phyloP scores from a whole-genome alignment of 768 basidiomycete species.

The Fomitopsis serialis region DNA sequence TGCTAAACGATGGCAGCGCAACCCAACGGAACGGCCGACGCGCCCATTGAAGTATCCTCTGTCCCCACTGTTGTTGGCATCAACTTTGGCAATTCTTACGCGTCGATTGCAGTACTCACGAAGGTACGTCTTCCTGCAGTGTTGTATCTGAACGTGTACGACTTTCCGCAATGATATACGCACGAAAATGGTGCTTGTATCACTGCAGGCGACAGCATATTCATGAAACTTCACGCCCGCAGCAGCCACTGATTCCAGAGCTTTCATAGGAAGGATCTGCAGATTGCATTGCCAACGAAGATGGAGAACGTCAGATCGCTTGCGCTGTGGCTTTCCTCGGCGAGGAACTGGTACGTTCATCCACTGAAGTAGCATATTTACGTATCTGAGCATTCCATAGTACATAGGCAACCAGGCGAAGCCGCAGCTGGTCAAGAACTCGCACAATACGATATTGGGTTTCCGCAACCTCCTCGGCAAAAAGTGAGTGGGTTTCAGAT shows the following conservation, averaged over 20 bases:
- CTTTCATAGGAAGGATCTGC: conserved; percentile 73
- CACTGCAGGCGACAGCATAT: too few species aligned
- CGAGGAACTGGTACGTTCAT: conserved; percentile 71
- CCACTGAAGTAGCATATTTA: conserved; percentile 1
- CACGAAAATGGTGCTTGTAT: background rate
- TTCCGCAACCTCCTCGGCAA: conserved; percentile 93
- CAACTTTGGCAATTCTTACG: conserved; percentile 94
- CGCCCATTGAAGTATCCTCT: conserved; percentile 28
- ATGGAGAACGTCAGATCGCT: conserved; percentile 97
- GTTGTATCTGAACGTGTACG: too few species aligned
- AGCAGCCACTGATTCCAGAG: background rate
- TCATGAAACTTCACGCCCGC: too few species aligned
- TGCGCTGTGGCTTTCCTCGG: conserved; percentile 89
- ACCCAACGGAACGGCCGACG: conserved; percentile 49
- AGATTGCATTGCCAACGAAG: conserved; percentile 96
- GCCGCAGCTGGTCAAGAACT: conserved; percentile 92
- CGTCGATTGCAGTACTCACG: conserved; percentile 91
- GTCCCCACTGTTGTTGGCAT: conserved; percentile 77
- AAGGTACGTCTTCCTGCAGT: conserved; percentile 50
- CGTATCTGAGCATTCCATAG: conserved; percentile 33
- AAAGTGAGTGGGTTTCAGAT: conserved; percentile 47
- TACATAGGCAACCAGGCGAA: conserved; percentile 96
- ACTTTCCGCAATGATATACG: background rate
- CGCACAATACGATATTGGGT: conserved; percentile 89
- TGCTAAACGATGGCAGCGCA: conserved; percentile 30